Evolutionary conservation across 805 yeast species (phyloP).

Genomic region (Saccharomycopsis vini): DNA sequence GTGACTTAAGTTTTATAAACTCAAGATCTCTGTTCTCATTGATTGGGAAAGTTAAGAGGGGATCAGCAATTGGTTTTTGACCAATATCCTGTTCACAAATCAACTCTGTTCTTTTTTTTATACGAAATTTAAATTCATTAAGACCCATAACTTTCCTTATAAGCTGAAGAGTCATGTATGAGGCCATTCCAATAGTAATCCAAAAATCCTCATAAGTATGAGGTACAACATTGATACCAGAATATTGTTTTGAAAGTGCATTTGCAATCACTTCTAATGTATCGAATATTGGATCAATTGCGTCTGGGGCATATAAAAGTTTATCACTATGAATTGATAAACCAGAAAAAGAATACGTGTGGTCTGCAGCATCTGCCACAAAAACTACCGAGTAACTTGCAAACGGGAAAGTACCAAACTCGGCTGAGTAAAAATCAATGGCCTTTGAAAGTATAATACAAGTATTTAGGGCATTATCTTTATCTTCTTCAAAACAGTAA

Average conservation of each 20-base stretch:
- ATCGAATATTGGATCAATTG: constrained; percentile 69
- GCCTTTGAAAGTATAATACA: constrained; percentile 72
- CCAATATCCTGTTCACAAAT: constrained; percentile 71
- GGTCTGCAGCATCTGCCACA: constrained; percentile 45
- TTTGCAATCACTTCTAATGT: constrained; percentile 61
- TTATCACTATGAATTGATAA: constrained; percentile 51
- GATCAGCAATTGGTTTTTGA: constrained; percentile 72
- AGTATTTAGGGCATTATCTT: constrained; percentile 53
- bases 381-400: constrained; percentile 72
- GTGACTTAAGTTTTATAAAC: constrained; percentile 73
- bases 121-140: constrained; percentile 68
- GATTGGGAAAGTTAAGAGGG: constrained; percentile 58
- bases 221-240: constrained; percentile 86
- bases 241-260: constrained; percentile 82
- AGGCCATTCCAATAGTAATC: constrained; percentile 81
- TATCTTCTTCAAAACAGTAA: constrained; percentile 54
- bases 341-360: constrained; percentile 64
- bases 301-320: constrained; percentile 59
- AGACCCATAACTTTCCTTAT: constrained; percentile 65
- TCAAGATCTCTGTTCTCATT: constrained; percentile 36
- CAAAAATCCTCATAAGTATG: constrained; percentile 71
- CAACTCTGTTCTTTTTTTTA: constrained; percentile 54
- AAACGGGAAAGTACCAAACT: constrained; percentile 90
- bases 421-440: constrained; percentile 73
- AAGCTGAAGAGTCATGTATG: constrained; percentile 73